phyloP scores from a whole-genome alignment of 805 yeast species.

The Zygoascus ofunaensis region DNA sequence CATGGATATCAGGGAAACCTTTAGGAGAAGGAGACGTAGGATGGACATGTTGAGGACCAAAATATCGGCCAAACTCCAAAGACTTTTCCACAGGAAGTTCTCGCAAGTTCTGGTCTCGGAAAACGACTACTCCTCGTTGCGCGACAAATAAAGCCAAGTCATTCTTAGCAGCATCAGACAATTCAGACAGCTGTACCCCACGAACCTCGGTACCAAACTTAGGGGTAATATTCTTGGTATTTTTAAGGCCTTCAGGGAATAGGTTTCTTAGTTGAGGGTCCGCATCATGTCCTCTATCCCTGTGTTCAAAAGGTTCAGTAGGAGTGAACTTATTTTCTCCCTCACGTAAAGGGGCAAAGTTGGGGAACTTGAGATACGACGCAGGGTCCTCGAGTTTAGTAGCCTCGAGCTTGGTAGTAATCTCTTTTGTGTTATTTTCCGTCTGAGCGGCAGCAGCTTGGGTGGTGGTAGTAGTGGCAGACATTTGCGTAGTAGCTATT shows the following conservation, averaged over 20 bases:
- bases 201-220: slow-evolving; percentile 47
- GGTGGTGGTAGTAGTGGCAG: neutral
- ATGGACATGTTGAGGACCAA: slow-evolving; percentile 65
- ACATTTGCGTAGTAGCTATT: too few relatives aligned
- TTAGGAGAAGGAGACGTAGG: slow-evolving; percentile 66
- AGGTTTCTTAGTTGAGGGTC: slow-evolving; percentile 47
- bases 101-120: slow-evolving; percentile 42
- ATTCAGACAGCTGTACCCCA: slow-evolving; percentile 38
- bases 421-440: neutral
- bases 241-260: slow-evolving; percentile 30
- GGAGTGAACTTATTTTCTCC: slow-evolving; percentile 47
- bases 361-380: slow-evolving; percentile 34
- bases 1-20: slow-evolving; percentile 49
- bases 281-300: slow-evolving; percentile 61
- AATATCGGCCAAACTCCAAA: slow-evolving; percentile 47
- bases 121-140: slow-evolving; percentile 45
- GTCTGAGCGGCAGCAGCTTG: neutral
- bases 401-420: neutral
- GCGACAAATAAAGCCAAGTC: slow-evolving; percentile 41
- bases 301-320: slow-evolving; percentile 44
- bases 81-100: slow-evolving; percentile 26
- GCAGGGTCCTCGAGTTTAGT: too few relatives aligned
- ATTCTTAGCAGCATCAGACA: slow-evolving; percentile 37
- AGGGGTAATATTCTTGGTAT: slow-evolving; percentile 42
- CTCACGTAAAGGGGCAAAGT: slow-evolving; percentile 61